Conservation (phyloP, 208 protist genomes). For the Kentomonas sorsogonicus region DNA sequence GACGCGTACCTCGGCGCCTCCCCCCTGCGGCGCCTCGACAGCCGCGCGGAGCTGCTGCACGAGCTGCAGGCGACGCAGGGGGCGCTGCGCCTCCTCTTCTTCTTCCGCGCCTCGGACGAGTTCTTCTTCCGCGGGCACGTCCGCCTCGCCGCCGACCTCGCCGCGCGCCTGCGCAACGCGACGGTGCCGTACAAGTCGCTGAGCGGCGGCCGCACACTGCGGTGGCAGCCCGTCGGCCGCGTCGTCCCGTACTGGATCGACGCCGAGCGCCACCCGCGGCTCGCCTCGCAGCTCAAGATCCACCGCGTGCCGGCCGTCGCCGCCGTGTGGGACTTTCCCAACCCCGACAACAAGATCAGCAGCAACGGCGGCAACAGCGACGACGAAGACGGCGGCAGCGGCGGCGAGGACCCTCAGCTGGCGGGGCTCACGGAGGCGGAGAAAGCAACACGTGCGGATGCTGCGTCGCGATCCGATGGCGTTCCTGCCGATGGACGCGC, state of each 20-base stretch:
- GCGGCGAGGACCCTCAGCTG: neutral
- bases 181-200: constrained; percentile 20
- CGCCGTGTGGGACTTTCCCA: constrained; percentile 19
- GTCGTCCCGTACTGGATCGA: constrained; percentile 40
- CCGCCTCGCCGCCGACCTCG: constrained; percentile 20
- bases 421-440: too few relatives aligned
- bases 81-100: constrained; percentile 31
- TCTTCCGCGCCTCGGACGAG: constrained; percentile 38
- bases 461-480: too few relatives aligned
- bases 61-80: constrained; percentile 22
- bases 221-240: constrained; percentile 14
- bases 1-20: constrained; percentile 12
- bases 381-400: neutral
- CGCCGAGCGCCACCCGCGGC: constrained; percentile 25
- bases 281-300: constrained; percentile 23
- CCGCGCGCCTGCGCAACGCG: constrained; percentile 12
- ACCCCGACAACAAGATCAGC: constrained; percentile 6
- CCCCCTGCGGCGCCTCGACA: constrained; percentile 27
- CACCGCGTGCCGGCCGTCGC: constrained; percentile 28
- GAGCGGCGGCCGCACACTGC: constrained; percentile 8
- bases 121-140: constrained; percentile 32
- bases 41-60: constrained; percentile 19
- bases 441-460: too few relatives aligned
- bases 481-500: too few relatives aligned
- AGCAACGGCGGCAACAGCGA: constrained; percentile 10